These are phyloP conservation scores for Cyathus striatus DNA, from an alignment of 768 basidiomycete genomes.

Conservation along the genomic window DNA sequence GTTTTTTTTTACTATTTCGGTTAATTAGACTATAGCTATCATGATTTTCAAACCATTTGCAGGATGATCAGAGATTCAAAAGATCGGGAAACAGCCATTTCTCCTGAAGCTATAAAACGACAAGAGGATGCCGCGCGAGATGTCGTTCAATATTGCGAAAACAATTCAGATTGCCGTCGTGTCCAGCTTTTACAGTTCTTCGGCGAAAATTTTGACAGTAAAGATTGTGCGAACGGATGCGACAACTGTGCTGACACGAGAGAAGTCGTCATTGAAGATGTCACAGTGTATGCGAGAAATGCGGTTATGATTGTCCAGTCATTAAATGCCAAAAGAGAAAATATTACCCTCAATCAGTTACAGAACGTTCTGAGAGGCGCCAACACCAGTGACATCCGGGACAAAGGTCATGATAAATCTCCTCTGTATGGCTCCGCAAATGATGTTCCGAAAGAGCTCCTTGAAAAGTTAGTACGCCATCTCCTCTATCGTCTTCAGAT, in stretches of 20 bases:
- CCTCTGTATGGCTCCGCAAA: slow-evolving; percentile 51
- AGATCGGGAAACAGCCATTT: slow-evolving; percentile 32
- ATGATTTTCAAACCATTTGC: slow-evolving; percentile 51
- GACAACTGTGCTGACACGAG: slow-evolving; percentile 72
- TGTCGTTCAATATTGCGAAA: slow-evolving; percentile 77
- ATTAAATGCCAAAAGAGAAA: slow-evolving; percentile 36
- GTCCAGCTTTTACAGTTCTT: slow-evolving; percentile 87
- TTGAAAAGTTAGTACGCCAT: slow-evolving; percentile 62
- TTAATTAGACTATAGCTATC: slow-evolving; percentile 57
- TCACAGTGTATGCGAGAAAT: slow-evolving; percentile 51
- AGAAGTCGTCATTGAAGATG: slow-evolving; percentile 44
- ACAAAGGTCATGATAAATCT: slow-evolving; percentile 42
- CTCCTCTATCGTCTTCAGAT: background rate
- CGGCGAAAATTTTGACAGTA: slow-evolving; percentile 70
- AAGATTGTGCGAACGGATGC: slow-evolving; percentile 64
- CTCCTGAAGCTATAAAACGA: slow-evolving; percentile 55
- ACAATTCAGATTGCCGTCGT: slow-evolving; percentile 83
- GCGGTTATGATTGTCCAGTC: slow-evolving; percentile 55
- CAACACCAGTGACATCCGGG: slow-evolving; percentile 37
- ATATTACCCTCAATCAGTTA: slow-evolving; percentile 57
- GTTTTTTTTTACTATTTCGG: slow-evolving; percentile 3
- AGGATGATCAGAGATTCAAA: slow-evolving; percentile 58
- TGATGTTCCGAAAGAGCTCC: slow-evolving; percentile 41
- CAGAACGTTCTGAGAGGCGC: slow-evolving; percentile 64
- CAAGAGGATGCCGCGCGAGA: slow-evolving; percentile 59